These are phyloP conservation scores for Cladobotryum mycophilum DNA, from an alignment of 2,329 filamentous ascomycete genomes.

Conservation along the genomic window DNA sequence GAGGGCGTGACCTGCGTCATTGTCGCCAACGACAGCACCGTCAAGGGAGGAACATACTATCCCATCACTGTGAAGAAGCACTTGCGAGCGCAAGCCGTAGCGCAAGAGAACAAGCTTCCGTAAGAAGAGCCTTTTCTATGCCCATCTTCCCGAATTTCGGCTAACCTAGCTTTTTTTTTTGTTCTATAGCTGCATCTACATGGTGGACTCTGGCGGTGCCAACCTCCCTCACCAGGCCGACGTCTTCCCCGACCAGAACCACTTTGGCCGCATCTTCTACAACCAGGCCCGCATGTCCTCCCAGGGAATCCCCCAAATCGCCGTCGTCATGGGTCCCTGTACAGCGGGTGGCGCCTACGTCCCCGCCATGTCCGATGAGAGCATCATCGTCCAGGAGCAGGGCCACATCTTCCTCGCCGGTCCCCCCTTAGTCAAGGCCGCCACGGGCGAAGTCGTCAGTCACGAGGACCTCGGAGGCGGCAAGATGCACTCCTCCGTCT, in stretches of 20 bases:
- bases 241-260: conserved; percentile 90
- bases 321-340: conserved; percentile 95
- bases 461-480: conserved; percentile 90
- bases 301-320: conserved; percentile 83
- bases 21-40: conserved; percentile 92
- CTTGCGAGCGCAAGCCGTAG: conserved; percentile 82
- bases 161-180: not conserved
- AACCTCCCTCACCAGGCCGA: conserved; percentile 93
- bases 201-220: conserved; percentile 92
- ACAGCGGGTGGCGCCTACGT: conserved; percentile 95
- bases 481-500: conserved; percentile 81
- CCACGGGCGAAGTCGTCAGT: conserved; percentile 85
- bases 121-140: conserved; percentile 29
- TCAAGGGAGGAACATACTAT: conserved; percentile 96
- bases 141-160: not conserved
- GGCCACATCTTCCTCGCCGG: conserved; percentile 97
- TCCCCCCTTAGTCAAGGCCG: conserved; percentile 89
- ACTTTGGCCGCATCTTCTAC: conserved; percentile 97
- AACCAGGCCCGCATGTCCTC: conserved; percentile 94
- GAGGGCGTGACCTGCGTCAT: conserved; percentile 90
- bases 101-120: conserved; percentile 75
- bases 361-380: conserved; percentile 95
- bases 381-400: conserved; percentile 90
- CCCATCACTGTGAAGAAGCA: conserved; percentile 98
- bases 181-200: conserved; percentile 68